Evolutionary conservation across 2,329 filamentous ascomycete genomes (phyloP), one percentile per base, ranked within the genome.

Genomic region (Pyrenophora seminiperda): DNA sequence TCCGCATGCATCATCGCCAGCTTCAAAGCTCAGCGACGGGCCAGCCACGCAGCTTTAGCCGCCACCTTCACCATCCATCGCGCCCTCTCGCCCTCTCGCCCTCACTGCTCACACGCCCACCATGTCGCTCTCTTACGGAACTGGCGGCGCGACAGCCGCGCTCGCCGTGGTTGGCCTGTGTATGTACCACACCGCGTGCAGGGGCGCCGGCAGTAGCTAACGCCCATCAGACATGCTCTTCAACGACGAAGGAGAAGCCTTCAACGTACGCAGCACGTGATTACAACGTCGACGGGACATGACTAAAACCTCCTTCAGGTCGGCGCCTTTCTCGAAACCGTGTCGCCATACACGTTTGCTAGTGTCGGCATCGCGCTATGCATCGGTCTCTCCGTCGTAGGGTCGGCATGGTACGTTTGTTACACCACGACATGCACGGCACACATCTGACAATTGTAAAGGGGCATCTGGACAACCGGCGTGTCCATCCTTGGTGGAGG

Each of bases 381-480:
- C 77, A 97, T 99, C 71, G 92, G 93, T 54, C 81, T 97, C 50
- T 99, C 94, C 47, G 93, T 97, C 36, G 91, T 97, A 29, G 94
- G 94, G 73, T 95, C 94, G 72, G 93, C 93, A 83, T 99, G 94
- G 94, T 97, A 85, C 62, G 79, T 66, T 49, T 48, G 13, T 37
- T 39, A 15, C 30, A 42, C 33, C 13, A 11, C 27, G 9, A 30
- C 45, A 36, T n/a, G 27, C 20, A 17, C 14, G 27, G 14, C 27
- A 18, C 20, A 31, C 20, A 51, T 53, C 55, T 68, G 59, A 65
- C 54, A 47, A 20, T 20, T 20, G 14, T 18, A 36, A 70, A 97
- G 94, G 94, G 94, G 95, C 68, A 99, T 99, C 75, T 94, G 99
- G 79, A 94, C 97, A 65, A 99, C 94, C 27, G 95, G 95, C 66